Evolutionary conservation across 441 rosid genomes (phyloP).

Genomic region (Erodium moschatum): DNA sequence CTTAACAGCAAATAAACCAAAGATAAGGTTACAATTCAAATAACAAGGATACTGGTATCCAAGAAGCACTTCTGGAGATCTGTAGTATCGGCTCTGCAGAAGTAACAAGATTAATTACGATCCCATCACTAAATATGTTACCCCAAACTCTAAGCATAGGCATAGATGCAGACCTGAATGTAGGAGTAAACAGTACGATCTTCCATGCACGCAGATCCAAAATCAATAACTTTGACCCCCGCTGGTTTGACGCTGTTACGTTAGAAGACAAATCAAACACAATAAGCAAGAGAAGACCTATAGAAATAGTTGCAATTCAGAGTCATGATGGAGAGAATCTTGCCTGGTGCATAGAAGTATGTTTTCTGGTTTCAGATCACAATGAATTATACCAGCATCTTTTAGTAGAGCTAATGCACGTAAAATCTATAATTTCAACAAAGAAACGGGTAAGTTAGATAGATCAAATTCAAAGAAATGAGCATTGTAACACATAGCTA

Average conservation of each 20-base stretch:
- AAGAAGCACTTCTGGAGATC: slow-evolving; percentile 98
- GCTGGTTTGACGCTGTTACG: slow-evolving; percentile 78
- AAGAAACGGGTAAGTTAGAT: neutral
- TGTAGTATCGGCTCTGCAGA: slow-evolving; percentile 96
- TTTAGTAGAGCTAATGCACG: slow-evolving; percentile 79
- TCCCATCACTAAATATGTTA: slow-evolving; percentile 18
- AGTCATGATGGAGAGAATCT: slow-evolving; percentile 23
- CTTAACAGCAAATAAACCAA: slow-evolving; percentile 9
- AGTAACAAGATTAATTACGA: slow-evolving; percentile 23
- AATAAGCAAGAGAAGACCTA: slow-evolving; percentile 6
- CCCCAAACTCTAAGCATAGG: slow-evolving; percentile 9
- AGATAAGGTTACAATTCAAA: neutral
- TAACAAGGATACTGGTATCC: slow-evolving; percentile 93
- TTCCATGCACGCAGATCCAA: slow-evolving; percentile 99
- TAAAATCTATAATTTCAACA: slow-evolving; percentile 50
- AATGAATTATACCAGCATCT: slow-evolving; percentile 96
- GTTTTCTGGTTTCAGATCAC: slow-evolving; percentile 98
- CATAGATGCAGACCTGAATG: slow-evolving; percentile 63
- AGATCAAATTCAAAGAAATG: neutral
- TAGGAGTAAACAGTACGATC: slow-evolving; percentile 97
- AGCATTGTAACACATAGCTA: neutral
- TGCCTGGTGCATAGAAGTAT: slow-evolving; percentile 93
- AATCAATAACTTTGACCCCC: slow-evolving; percentile 94
- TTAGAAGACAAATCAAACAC: slow-evolving; percentile 19
- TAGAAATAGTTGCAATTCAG: slow-evolving; percentile 13